Evolutionary conservation across 805 yeast genomes (phyloP), one percentile per base, ranked within the genome.

Genomic region (Kregervanrija delftensis): DNA sequence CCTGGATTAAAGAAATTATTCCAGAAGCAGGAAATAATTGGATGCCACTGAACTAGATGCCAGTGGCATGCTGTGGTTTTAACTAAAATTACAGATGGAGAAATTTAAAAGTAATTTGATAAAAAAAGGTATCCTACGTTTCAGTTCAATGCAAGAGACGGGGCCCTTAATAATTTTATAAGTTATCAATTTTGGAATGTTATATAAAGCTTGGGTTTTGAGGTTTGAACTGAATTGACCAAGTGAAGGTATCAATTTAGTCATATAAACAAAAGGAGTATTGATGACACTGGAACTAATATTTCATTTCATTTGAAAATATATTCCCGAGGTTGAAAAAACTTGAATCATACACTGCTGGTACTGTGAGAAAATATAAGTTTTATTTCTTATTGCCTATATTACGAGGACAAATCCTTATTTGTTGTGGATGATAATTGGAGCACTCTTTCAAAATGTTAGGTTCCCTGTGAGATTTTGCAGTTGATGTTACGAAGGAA

Each of bases 371-470:
- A 56, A 12, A 65, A 63, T 41, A 60, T 61, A 33, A 64, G 66
- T 38, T 65, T 60, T 41, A 43, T 68, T 35, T 66, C 64, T 28
- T 58, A 55, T 40, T 57, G 58, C 35, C 72, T 71, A 1, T 41
- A 57, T 22, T 56, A 52, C 33, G 46, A 45, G 8, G 55, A 59
- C 9, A 39, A 53, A n/a, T 58, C 61, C 13, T 51, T 64, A 8
- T 58, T 57, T 36, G 64, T 64, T 2, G 64, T 64, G 17, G 58
- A 65, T 32, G 72, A 72, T 36, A 71, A 66, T 45, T 67, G 13
- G 70, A 69, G 0, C 72, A 67, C 49, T 66, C 61, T 5, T 68
- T 63, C 44, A 65, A 63, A 57, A 60, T 66, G 54, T 51, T 66
- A 31, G 69, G 68, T 2, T 56, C 56, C 28, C 49, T 67, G 11